phyloP scores from a whole-genome alignment of 495 filamentous ascomycete genomes.

The Neurospora sp. region DNA sequence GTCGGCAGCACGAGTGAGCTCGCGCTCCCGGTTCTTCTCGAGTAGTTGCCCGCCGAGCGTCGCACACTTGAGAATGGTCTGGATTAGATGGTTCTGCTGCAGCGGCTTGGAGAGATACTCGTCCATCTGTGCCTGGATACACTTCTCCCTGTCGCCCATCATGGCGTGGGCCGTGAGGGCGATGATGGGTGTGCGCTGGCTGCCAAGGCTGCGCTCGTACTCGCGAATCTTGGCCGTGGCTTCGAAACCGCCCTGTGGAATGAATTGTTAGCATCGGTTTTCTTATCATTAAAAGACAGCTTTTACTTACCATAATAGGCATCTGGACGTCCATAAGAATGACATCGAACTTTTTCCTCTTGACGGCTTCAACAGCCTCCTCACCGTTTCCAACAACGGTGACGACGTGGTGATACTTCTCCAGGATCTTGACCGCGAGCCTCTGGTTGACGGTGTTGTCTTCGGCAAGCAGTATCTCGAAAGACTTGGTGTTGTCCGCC shows the following conservation, averaged over 20 bases:
- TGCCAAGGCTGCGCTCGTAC: conserved; percentile 69
- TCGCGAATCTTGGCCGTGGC: conserved; percentile 95
- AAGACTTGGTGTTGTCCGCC: conserved; percentile 88
- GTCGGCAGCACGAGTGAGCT: conserved; percentile 31
- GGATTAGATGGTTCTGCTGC: conserved; percentile 96
- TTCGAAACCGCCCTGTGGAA: conserved; percentile 77
- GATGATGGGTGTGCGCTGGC: conserved; percentile 86
- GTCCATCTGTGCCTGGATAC: conserved; percentile 97
- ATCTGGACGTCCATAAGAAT: conserved; percentile 99
- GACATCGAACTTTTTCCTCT: conserved; percentile 85
- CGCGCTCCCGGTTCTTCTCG: conserved; percentile 49
- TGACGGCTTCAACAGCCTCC: conserved; percentile 83
- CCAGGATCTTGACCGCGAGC: conserved; percentile 90
- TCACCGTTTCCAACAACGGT: conserved; percentile 92
- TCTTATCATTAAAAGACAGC: conserved; percentile 1
- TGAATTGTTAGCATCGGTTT: conserved; percentile 18
- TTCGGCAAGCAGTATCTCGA: conserved; percentile 92
- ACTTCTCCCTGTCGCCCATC: conserved; percentile 97
- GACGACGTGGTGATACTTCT: conserved; percentile 95
- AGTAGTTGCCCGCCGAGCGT: conserved; percentile 84
- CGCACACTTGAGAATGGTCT: conserved; percentile 93
- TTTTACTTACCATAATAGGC: conserved; percentile 76
- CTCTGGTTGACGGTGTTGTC: conserved; percentile 98
- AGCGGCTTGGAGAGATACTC: conserved; percentile 97
- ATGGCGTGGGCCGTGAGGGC: conserved; percentile 97